Evolutionary conservation across 1,139 yeast genomes (phyloP), one percentile per base, ranked within the genome.

Genomic region (Yamadazyma friedrichii): DNA sequence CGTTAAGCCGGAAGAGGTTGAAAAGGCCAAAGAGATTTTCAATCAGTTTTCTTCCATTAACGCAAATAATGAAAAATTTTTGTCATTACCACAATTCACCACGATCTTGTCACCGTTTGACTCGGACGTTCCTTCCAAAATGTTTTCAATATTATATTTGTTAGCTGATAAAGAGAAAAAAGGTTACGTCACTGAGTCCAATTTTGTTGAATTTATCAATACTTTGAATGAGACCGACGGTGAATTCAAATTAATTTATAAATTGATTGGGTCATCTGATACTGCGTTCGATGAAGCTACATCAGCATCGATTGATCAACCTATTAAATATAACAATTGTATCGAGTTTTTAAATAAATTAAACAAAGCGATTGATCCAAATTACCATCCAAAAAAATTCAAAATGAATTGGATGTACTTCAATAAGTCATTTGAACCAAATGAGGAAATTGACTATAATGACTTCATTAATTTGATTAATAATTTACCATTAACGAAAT

Each of bases 141-240:
- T 74, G 8, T 70, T 62, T 44, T 61, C 76, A 3, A 59, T 84
- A 46, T 75, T 84, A 41, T 84, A 81, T 54, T 67, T 83, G 41
- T 74, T 84, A 31, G 81, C 88, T 20, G 93, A 84, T 57, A 70
- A 71, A 42, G 73, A 74, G 33, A 69, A 70, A 44, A 83, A 82
- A 53, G 91, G 91, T 1, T 82, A 70, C 49, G 64, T 84, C 38
- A 73, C 74, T 32, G 74, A 79, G 36, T 55, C 62, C 11, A 89
- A 85, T 51, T 85, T 87, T 78, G 61, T 76, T 31, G 65, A 68
- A 29, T 81, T 84, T 55, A 74, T 81, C 47, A 63, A 70, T 41
- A 69, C 81, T 28, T 65, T 84, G 46, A 74, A 80, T 35, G 65
- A 74, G 36, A 67, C 69, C 40, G 82, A 82, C 51, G 84, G 84